Conservation (phyloP, 345 rosid genomes). For the Euphorbia tirucalli region DNA sequence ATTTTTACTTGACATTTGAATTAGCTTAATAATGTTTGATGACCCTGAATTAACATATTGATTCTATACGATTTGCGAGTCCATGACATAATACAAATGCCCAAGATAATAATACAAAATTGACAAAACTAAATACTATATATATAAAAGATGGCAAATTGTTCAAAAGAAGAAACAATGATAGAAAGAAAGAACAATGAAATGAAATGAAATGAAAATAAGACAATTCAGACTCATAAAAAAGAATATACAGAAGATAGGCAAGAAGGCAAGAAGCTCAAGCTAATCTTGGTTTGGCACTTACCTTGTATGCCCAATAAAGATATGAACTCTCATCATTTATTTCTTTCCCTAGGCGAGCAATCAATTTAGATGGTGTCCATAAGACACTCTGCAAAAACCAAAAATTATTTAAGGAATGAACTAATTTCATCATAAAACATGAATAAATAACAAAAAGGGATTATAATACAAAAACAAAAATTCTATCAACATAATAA, state of each 20-base stretch:
- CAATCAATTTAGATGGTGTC: conserved; percentile 88
- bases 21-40: too few relatives aligned
- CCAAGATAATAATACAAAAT: too few relatives aligned
- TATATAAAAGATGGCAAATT: neutral
- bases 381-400: conserved; percentile 57
- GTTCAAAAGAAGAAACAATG: neutral
- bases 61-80: too few relatives aligned
- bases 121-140: too few relatives aligned
- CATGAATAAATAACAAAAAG: neutral
- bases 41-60: too few relatives aligned
- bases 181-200: neutral
- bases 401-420: conserved; percentile 10
- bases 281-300: conserved; percentile 5
- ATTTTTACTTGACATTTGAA: too few relatives aligned
- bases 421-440: neutral
- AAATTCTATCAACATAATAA: neutral
- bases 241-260: neutral
- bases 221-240: too few relatives aligned
- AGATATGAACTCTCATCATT: conserved; percentile 81
- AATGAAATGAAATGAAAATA: neutral
- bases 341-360: conserved; percentile 83
- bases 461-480: neutral
- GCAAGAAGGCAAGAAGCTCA: neutral
- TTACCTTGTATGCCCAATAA: conserved; percentile 93
- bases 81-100: too few relatives aligned